These are phyloP conservation scores for Exophiala phaeomuriformis DNA, from an alignment of 2,329 filamentous ascomycete species.

Conservation along the genomic window DNA sequence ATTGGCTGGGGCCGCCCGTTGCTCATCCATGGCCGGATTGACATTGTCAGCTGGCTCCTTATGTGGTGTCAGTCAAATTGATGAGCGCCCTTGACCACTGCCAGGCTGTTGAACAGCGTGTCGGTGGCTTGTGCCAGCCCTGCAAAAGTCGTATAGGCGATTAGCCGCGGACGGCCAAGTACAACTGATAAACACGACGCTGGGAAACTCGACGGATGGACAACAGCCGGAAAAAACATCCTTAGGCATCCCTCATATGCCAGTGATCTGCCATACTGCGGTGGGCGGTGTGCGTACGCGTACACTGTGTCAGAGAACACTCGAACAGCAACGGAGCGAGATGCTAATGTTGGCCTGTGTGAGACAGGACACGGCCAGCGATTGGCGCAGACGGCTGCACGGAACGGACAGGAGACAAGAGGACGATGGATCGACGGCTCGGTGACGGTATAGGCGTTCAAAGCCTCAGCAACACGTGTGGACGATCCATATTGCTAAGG, in stretches of 20 bases:
- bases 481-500: conserved; percentile 5
- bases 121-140: not conserved
- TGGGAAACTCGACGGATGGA: not conserved
- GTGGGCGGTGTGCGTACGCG: conserved; percentile 1
- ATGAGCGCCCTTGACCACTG: not conserved
- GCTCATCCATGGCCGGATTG: not conserved
- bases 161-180: not conserved
- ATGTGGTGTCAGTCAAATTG: not conserved
- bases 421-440: conserved; percentile 8
- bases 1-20: not conserved
- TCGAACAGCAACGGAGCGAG: not conserved
- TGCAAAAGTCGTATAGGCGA: not conserved
- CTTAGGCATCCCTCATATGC: no score
- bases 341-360: conserved; percentile 5
- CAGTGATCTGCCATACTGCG: no score
- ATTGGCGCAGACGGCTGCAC: conserved; percentile 8
- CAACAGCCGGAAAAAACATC: not conserved
- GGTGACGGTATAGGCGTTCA: not conserved
- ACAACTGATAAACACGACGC: no score
- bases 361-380: not conserved
- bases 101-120: not conserved
- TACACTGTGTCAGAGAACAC: not conserved
- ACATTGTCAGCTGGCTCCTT: not conserved
- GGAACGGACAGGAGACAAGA: not conserved
- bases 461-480: conserved; percentile 9